Evolutionary conservation across 2,329 filamentous ascomycete genomes (phyloP).

Genomic region (Calonectria crousiana): DNA sequence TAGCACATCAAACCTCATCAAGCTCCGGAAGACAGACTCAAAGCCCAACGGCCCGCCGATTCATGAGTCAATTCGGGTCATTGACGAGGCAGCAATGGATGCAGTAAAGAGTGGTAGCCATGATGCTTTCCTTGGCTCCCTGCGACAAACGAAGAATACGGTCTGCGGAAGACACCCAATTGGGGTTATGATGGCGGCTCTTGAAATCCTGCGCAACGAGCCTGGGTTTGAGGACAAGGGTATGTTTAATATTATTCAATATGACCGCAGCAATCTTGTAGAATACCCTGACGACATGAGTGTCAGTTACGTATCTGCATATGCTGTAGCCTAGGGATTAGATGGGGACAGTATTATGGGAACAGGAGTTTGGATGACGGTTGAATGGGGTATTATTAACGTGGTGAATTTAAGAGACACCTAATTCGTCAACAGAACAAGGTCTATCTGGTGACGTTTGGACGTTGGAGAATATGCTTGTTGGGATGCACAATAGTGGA

Average conservation of each 20-base stretch:
- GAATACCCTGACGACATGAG: slow-evolving; percentile 79
- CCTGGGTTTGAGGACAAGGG: slow-evolving; percentile 54
- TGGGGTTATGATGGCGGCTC: slow-evolving; percentile 88
- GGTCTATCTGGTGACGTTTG: not conserved
- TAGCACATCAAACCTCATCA: slow-evolving; percentile 55
- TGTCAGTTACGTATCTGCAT: slow-evolving; percentile 95
- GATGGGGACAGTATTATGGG: not conserved
- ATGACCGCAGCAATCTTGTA: slow-evolving; percentile 86
- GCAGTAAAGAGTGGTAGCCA: slow-evolving; percentile 85
- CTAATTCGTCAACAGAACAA: not conserved
- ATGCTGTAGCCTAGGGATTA: slow-evolving; percentile 74
- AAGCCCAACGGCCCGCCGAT: slow-evolving; percentile 66
- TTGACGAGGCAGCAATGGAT: slow-evolving; percentile 87
- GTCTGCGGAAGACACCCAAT: slow-evolving; percentile 97
- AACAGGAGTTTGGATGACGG: not conserved
- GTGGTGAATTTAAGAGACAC: not conserved
- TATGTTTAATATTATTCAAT: slow-evolving; percentile 83
- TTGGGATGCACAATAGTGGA: not conserved
- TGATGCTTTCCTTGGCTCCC: slow-evolving; percentile 74
- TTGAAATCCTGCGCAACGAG: slow-evolving; percentile 72
- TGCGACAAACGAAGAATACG: slow-evolving; percentile 85
- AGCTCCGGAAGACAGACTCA: slow-evolving; percentile 48
- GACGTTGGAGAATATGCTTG: not conserved
- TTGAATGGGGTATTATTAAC: not conserved
- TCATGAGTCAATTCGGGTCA: slow-evolving; percentile 83